phyloP scores from a whole-genome alignment of 768 basidiomycete species.

The Amanita muscaria region DNA sequence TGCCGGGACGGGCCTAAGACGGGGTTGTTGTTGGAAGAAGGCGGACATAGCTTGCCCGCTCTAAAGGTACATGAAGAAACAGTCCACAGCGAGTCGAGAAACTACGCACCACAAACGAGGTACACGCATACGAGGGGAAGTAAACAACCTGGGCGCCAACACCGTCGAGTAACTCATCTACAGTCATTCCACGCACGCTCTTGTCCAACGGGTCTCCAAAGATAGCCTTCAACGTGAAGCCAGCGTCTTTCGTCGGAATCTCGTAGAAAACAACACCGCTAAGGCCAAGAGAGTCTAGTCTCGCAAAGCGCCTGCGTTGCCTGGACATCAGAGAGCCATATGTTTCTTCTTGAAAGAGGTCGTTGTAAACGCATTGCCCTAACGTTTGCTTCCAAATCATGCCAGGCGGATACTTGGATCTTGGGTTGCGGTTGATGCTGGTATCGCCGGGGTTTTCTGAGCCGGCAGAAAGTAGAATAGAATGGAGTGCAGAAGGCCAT shows the following conservation, averaged over 20 bases:
- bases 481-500: not conserved
- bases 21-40: conserved; percentile 13
- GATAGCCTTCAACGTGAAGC: conserved; percentile 15
- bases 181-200: conserved; percentile 18
- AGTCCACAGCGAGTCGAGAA: not conserved
- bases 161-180: conserved; percentile 20
- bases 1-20: conserved; percentile 12
- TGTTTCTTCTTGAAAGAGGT: conserved; percentile 11
- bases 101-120: conserved; percentile 21
- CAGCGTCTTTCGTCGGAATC: conserved; percentile 10
- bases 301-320: conserved; percentile 16
- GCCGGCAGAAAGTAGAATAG: conserved; percentile 1
- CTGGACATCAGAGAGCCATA: not conserved
- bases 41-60: conserved; percentile 20
- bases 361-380: conserved; percentile 16
- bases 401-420: conserved; percentile 15
- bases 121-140: conserved; percentile 25
- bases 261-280: conserved; percentile 23
- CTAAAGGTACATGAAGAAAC: conserved; percentile 4
- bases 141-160: conserved; percentile 20
- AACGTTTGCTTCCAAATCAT: conserved; percentile 19
- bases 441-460: not conserved
- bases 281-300: conserved; percentile 20
- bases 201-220: conserved; percentile 20
- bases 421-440: not conserved